Evolutionary conservation across 2,329 filamentous ascomycete species (phyloP), one percentile per base, ranked within the genome.

Genomic region (Clonostachys rhizophaga): DNA sequence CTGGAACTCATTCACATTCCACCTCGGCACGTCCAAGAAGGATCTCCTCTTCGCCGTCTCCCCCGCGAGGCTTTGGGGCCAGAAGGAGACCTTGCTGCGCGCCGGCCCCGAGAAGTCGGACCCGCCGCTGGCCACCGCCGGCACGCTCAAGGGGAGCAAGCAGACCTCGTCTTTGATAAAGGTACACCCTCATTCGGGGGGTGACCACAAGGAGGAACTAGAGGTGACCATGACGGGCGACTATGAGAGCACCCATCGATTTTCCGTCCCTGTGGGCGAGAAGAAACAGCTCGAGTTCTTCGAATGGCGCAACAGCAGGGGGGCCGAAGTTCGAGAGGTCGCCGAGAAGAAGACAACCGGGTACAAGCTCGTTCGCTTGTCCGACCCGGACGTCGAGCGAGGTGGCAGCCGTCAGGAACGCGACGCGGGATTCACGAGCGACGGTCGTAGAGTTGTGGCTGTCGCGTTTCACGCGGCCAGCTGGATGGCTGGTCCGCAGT

Each of bases 371-470:
- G 47, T 54, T 4, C 48, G 49, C 6, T 40, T 52, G 46, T 36
- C 30, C 7, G 33, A 13, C 10, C 17, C 18, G 14, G 18, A 17
- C 13, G n/a, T 36, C 11, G 13, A 41, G 17, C 24, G 34, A 14
- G 44, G 43, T 3, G 35, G 34, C 14, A 8, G 8, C 34, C 18
- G 44, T 16, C 16, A 18, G 34, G 41, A 36, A 4, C 48, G 44
- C 2, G 37, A 42, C 2, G n/a, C 34, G 14, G 53, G 49, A 2
- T 48, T 48, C 43, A 42, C 52, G 17, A 50, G 48, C 34, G 53
- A 55, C 37, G 53, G 53, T 12, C 30, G 45, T 1, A 50, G 54
- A 44, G 45, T 55, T 16, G 53, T 55, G 9, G 53, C 53, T 16
- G 46, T 52, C 13, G 20, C 49, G 42, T 48, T 46, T 5, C 44